phyloP scores from a whole-genome alignment of 2,329 filamentous ascomycete genomes.

The Aureobasidium mangrovei region DNA sequence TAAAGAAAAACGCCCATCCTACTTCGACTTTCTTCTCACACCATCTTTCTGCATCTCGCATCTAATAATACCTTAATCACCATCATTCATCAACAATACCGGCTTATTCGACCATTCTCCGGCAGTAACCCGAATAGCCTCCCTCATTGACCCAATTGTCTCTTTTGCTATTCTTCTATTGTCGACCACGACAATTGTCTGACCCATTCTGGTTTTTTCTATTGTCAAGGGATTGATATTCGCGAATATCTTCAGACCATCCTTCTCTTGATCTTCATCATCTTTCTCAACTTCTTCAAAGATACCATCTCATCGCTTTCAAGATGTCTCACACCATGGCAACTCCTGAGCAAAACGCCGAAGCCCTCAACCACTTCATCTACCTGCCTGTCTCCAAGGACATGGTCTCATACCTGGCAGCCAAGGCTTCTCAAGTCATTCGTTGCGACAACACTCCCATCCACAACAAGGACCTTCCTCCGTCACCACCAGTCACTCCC shows the following conservation, averaged over 20 bases:
- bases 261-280: slow-evolving; percentile 2
- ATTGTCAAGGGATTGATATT: slow-evolving; percentile 22
- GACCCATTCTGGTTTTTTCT: slow-evolving; percentile 16
- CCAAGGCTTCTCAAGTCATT: slow-evolving; percentile 68
- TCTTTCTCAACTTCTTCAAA: not conserved
- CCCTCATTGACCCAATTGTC: not conserved
- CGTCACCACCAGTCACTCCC: slow-evolving; percentile 52
- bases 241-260: slow-evolving; percentile 15
- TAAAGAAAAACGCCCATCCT: slow-evolving; percentile 22
- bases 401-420: slow-evolving; percentile 71
- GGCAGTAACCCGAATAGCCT: slow-evolving; percentile 24
- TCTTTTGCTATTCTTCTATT: slow-evolving; percentile 21
- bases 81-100: slow-evolving; percentile 17
- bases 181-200: slow-evolving; percentile 16
- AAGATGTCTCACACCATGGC: slow-evolving; percentile 38
- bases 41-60: slow-evolving; percentile 14
- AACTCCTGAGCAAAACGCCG: slow-evolving; percentile 51
- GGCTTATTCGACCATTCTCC: slow-evolving; percentile 16
- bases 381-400: slow-evolving; percentile 63
- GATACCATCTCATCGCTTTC: slow-evolving; percentile 14
- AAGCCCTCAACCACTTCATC: slow-evolving; percentile 71
- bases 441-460: slow-evolving; percentile 53
- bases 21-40: slow-evolving; percentile 16
- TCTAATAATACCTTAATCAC: slow-evolving; percentile 13
- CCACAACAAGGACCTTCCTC: slow-evolving; percentile 42